These are phyloP conservation scores for Malus orientalis DNA, from an alignment of 306 rosid species.

Conservation along the genomic window DNA sequence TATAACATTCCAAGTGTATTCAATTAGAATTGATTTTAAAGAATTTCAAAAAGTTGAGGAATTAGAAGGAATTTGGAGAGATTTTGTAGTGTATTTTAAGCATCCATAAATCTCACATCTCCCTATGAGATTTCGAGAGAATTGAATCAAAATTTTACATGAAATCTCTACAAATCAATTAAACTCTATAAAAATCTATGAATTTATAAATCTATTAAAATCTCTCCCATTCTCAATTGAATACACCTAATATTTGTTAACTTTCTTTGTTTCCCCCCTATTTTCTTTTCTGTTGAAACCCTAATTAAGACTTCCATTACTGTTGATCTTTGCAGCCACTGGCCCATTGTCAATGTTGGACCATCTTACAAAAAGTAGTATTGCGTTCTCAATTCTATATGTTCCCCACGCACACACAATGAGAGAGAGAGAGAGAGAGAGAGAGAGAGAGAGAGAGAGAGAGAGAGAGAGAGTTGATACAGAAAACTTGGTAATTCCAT, in stretches of 20 bases:
- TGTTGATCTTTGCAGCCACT: constrained; percentile 10
- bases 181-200: too few relatives aligned
- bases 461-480: not conserved
- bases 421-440: not conserved
- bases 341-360: constrained; percentile 19
- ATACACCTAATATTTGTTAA: not conserved
- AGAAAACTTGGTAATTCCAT: constrained; percentile 10
- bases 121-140: too few relatives aligned
- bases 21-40: too few relatives aligned
- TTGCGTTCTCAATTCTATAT: constrained; percentile 10
- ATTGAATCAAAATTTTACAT: too few relatives aligned
- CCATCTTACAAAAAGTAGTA: constrained; percentile 18
- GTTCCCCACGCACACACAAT: constrained; percentile 28
- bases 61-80: too few relatives aligned
- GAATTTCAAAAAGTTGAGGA: too few relatives aligned
- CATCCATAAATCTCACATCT: too few relatives aligned
- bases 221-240: too few relatives aligned
- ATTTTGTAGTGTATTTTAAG: too few relatives aligned
- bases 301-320: constrained; percentile 15
- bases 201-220: too few relatives aligned
- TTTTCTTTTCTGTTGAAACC: constrained; percentile 10
- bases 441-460: not conserved
- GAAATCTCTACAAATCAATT: too few relatives aligned
- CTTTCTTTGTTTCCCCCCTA: not conserved
- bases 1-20: too few relatives aligned